Conservation (phyloP, 2,329 filamentous ascomycete genomes). For the Coniochaeta sp. region DNA sequence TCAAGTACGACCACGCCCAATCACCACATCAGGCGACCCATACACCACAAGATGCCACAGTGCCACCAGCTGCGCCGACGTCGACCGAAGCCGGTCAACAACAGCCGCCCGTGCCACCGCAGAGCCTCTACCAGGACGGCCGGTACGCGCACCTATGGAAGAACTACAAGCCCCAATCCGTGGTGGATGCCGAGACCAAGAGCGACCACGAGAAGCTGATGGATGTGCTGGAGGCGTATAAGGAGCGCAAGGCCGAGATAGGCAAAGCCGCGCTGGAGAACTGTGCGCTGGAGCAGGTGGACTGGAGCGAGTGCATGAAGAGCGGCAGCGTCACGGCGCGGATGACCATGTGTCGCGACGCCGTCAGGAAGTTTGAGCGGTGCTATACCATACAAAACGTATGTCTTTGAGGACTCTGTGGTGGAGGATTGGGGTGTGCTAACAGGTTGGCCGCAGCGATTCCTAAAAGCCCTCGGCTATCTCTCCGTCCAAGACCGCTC, state of each 20-base stretch:
- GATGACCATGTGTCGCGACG: conserved; percentile 72
- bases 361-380: conserved; percentile 71
- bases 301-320: conserved; percentile 76
- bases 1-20: conserved; percentile 48
- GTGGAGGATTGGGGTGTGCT: background rate
- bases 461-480: conserved; percentile 87
- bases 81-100: conserved; percentile 4
- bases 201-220: conserved; percentile 73
- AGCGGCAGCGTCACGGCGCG: conserved; percentile 59
- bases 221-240: conserved; percentile 76
- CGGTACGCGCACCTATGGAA: conserved; percentile 84
- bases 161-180: conserved; percentile 67
- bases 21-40: background rate
- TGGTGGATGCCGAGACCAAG: conserved; percentile 62
- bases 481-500: conserved; percentile 60
- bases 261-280: conserved; percentile 84
- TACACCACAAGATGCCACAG: conserved; percentile 9
- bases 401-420: conserved; percentile 7
- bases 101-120: conserved; percentile 30
- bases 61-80: conserved; percentile 8
- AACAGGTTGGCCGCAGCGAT: conserved; percentile 46
- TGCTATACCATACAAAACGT: conserved; percentile 88
- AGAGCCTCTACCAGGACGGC: conserved; percentile 52
- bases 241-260: conserved; percentile 71
- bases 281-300: conserved; percentile 79